phyloP scores from a whole-genome alignment of 148 eudicot genomes.

The Rhododendron molle region DNA sequence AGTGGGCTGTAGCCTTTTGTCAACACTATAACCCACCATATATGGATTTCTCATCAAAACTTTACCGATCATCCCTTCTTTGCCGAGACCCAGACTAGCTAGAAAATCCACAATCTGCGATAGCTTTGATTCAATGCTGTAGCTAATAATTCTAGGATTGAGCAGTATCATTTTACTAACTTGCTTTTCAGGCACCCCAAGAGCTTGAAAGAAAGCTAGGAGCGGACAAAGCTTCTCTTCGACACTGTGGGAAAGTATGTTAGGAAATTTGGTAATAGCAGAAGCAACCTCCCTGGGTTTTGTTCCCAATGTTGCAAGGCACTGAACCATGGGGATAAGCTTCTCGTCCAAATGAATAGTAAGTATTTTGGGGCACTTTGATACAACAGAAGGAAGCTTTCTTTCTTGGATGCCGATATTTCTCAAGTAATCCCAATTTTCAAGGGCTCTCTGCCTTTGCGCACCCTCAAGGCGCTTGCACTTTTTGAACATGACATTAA shows the following conservation, averaged over 20 bases:
- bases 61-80: conserved; percentile 77
- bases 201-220: conserved; percentile 84
- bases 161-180: conserved; percentile 76
- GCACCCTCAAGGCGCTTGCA: conserved; percentile 75
- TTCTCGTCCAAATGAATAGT: conserved; percentile 70
- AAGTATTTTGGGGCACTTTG: conserved; percentile 86
- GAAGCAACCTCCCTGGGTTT: conserved; percentile 69
- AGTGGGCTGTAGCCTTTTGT: conserved; percentile 79
- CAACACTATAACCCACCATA: conserved; percentile 88
- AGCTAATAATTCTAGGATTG: conserved; percentile 90
- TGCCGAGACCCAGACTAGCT: conserved; percentile 51
- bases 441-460: conserved; percentile 55
- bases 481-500: conserved; percentile 63
- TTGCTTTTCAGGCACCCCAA: conserved; percentile 76
- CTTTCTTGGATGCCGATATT: conserved; percentile 86
- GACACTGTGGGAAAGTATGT: conserved; percentile 71
- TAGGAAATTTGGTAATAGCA: conserved; percentile 82
- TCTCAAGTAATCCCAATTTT: conserved; percentile 81
- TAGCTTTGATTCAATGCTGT: conserved; percentile 85
- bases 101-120: conserved; percentile 76
- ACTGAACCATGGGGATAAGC: conserved; percentile 82
- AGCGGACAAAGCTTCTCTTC: conserved; percentile 93
- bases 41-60: conserved; percentile 76
- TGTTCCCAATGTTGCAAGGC: conserved; percentile 74
- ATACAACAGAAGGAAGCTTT: conserved; percentile 67